Evolutionary conservation across 2,329 filamentous ascomycete species (phyloP).

Genomic region (Alternaria sp.): DNA sequence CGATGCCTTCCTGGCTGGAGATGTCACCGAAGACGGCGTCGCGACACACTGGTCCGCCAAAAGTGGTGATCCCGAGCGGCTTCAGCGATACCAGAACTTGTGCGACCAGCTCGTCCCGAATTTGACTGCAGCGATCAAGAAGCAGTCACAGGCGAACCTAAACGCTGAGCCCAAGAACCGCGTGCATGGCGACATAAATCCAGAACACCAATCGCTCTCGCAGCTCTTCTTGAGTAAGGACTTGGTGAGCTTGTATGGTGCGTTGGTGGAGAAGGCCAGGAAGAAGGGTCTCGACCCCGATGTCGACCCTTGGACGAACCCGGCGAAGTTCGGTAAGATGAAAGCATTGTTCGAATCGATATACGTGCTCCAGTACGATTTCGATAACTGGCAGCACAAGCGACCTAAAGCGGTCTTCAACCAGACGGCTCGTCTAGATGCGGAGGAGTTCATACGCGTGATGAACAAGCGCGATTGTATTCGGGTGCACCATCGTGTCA

Average conservation of each 20-base stretch:
- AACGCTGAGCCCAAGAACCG: background rate
- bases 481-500: background rate
- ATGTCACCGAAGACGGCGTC: background rate
- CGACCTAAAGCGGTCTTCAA: background rate
- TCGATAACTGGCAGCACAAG: background rate
- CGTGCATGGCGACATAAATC: background rate
- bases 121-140: background rate
- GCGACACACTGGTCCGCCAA: background rate
- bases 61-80: background rate
- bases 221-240: background rate
- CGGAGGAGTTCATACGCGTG: background rate
- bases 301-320: background rate
- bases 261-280: background rate
- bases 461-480: background rate
- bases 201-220: background rate
- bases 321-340: background rate
- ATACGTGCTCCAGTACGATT: background rate
- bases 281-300: background rate
- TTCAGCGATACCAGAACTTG: background rate
- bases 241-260: background rate
- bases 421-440: background rate
- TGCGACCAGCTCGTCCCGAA: background rate
- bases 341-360: background rate
- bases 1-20: background rate
- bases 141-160: background rate